Evolutionary conservation across 768 basidiomycete species (phyloP).

Genomic region (Pluteus cervinus): DNA sequence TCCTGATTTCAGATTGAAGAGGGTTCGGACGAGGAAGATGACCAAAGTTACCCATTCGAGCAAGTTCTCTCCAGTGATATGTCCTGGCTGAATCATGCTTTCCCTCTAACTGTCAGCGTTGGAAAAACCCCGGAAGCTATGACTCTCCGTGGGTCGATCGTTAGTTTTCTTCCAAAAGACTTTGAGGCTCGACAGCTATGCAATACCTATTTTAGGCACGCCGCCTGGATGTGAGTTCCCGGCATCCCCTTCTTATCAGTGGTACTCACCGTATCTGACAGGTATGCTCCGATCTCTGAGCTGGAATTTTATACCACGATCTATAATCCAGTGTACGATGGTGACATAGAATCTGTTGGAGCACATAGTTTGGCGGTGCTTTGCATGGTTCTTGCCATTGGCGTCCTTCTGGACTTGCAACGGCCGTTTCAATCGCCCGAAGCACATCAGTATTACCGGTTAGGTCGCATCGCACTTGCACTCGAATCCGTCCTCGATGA

Average conservation of each 20-base stretch:
- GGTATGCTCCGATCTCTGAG: constrained; percentile 65
- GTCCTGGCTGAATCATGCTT: constrained; percentile 55
- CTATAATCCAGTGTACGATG: constrained; percentile 49
- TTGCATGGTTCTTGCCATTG: constrained; percentile 60
- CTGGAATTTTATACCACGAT: constrained; percentile 47
- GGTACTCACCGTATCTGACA: constrained; percentile 14
- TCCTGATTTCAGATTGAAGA: constrained; percentile 44
- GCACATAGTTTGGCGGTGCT: constrained; percentile 52
- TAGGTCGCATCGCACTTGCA: constrained; percentile 52
- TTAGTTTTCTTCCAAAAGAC: constrained; percentile 39
- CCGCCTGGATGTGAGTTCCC: constrained; percentile 61
- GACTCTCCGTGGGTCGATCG: constrained; percentile 37
- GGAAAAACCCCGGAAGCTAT: constrained; percentile 36
- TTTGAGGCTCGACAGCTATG: constrained; percentile 32
- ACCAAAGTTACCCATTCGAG: constrained; percentile 27
- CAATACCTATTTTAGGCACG: constrained; percentile 57
- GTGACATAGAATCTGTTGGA: constrained; percentile 24
- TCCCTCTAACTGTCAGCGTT: constrained; percentile 46
- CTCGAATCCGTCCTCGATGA: constrained; percentile 62
- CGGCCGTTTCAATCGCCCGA: constrained; percentile 46
- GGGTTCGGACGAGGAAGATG: constrained; percentile 49
- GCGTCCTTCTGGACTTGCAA: constrained; percentile 55
- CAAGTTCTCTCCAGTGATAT: constrained; percentile 42
- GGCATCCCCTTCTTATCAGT: background rate
- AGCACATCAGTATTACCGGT: constrained; percentile 54